Evolutionary conservation across 75 land plant species (phyloP).

Genomic region (Cupressus sempervirens): DNA sequence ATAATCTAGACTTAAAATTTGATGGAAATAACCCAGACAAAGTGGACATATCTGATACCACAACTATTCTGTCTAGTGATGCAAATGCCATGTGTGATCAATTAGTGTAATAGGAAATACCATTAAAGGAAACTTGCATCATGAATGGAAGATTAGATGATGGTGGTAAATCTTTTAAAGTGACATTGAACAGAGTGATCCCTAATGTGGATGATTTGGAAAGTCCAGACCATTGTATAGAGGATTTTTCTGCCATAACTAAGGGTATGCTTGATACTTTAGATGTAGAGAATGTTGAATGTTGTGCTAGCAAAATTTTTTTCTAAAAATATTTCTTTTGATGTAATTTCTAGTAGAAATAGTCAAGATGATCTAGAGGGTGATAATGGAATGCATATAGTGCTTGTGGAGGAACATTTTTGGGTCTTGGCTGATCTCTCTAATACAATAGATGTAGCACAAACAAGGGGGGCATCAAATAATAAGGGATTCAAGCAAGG

Average conservation of each 20-base stretch:
- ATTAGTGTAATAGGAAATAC: not conserved
- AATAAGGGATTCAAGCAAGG: too few relatives aligned
- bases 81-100: not conserved
- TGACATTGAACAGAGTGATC: not conserved
- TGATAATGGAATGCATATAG: slow-evolving; percentile 5
- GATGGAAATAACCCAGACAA: not conserved
- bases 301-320: not conserved
- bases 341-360: not conserved
- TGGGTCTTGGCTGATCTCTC: slow-evolving; percentile 52
- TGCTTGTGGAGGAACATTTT: slow-evolving; percentile 28
- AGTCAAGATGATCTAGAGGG: not conserved
- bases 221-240: not conserved
- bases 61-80: not conserved
- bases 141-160: slow-evolving; percentile 5
- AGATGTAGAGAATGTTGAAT: slow-evolving; percentile 4
- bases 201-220: slow-evolving; percentile 1
- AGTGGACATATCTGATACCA: not conserved
- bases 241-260: not conserved
- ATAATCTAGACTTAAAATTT: not conserved
- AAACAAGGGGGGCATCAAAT: slow-evolving; percentile 79
- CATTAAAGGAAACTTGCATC: not conserved
- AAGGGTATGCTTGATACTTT: not conserved
- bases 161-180: not conserved
- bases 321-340: not conserved
- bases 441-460: slow-evolving; percentile 75